Percentiles rank a stretch among this genome's conserved stretches.
phyloP scores from a whole-genome alignment of 176 grass and related monocot genomes.

The Cenchrus purpureus region DNA sequence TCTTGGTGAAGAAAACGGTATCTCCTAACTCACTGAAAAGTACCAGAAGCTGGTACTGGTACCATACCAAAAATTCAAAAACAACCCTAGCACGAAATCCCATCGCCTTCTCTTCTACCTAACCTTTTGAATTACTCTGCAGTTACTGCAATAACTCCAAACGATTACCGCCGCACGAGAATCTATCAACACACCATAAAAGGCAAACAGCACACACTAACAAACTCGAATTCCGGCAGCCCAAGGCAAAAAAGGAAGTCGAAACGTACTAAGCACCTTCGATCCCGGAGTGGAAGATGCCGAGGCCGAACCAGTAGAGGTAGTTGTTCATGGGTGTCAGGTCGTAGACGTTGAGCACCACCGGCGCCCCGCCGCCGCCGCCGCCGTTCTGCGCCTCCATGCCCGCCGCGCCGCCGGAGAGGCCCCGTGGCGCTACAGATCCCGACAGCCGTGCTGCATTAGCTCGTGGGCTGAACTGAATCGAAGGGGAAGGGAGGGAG shows the following conservation, averaged over 20 bases:
- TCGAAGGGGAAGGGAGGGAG: neutral
- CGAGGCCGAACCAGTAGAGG: slow-evolving; percentile 75
- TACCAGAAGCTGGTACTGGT: slow-evolving; percentile 16
- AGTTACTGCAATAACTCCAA: neutral
- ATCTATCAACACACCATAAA: neutral
- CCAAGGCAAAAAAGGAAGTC: neutral
- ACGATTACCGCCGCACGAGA: neutral
- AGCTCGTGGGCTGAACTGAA: neutral
- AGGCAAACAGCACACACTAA: neutral
- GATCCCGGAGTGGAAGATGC: slow-evolving; percentile 79
- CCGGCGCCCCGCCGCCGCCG: slow-evolving; percentile 31
- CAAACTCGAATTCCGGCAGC: slow-evolving; percentile 1
- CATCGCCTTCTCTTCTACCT: neutral
- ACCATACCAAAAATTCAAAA: neutral
- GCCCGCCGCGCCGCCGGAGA: neutral
- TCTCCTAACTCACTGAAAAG: neutral
- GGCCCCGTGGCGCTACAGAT: slow-evolving; percentile 32
- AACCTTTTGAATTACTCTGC: neutral
- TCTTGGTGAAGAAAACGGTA: neutral
- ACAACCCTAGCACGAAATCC: neutral
- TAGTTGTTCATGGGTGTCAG: slow-evolving; percentile 73
- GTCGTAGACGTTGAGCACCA: slow-evolving; percentile 80
- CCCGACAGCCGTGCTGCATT: slow-evolving; percentile 17
- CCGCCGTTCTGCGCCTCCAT: slow-evolving; percentile 45
- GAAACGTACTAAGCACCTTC: slow-evolving; percentile 48